Conservation (phyloP, 306 rosid species). For the Cicer pinnatifidum region DNA sequence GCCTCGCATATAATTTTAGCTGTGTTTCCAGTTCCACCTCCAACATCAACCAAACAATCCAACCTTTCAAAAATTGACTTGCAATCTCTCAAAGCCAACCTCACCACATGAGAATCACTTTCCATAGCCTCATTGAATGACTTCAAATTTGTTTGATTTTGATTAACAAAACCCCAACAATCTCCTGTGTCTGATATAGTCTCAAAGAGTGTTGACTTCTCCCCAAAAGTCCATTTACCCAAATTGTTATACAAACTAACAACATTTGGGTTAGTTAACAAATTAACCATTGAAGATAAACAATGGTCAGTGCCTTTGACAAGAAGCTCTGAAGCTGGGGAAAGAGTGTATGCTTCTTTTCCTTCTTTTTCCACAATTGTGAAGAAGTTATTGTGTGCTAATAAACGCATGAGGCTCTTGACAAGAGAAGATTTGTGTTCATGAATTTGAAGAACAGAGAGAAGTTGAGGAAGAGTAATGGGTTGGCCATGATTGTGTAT, state of each 20-base stretch:
- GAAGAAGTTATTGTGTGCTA: conserved; percentile 11
- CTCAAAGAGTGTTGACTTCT: neutral
- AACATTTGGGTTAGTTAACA: neutral
- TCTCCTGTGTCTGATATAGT: neutral
- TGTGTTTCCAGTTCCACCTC: conserved; percentile 31
- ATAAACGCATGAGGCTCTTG: conserved; percentile 21
- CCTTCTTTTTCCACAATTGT: neutral
- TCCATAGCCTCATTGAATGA: conserved; percentile 36
- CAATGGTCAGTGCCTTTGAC: neutral
- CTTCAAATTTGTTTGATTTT: conserved; percentile 5
- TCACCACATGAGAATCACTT: conserved; percentile 18
- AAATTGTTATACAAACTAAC: neutral
- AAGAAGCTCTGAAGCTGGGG: conserved; percentile 21
- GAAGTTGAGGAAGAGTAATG: neutral
- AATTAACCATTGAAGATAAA: conserved; percentile 29
- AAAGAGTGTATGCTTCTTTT: conserved; percentile 1
- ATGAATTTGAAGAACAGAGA: neutral
- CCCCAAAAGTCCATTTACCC: conserved; percentile 14
- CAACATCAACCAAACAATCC: conserved; percentile 33
- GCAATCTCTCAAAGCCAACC: conserved; percentile 14
- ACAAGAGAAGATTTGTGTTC: neutral
- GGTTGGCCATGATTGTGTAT: conserved; percentile 22
- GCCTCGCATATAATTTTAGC: conserved; percentile 11
- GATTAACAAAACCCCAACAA: neutral
- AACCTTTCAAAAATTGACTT: neutral